A percentile compares a stretch with the other conserved stretches of the same genome.
phyloP scores from a whole-genome alignment of 2,329 filamentous ascomycete genomes.

The Cryphonectria carpinicola region DNA sequence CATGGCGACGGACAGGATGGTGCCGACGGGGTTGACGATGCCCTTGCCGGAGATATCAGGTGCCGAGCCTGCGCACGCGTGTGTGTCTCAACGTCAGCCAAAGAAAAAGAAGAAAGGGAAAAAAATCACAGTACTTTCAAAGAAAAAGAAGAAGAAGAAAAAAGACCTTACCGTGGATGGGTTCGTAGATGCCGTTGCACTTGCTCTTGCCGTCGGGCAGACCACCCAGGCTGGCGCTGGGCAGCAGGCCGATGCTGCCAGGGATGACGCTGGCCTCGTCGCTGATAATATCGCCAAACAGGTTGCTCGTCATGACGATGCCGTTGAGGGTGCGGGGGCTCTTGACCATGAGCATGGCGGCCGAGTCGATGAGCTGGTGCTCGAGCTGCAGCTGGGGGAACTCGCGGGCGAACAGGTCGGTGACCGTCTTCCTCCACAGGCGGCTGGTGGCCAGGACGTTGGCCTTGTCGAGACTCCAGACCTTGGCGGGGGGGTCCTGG shows the following conservation, averaged over 20 bases:
- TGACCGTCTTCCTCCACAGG: constrained; percentile 86
- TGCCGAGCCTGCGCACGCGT: constrained; percentile 66
- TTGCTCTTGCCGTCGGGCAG: constrained; percentile 82
- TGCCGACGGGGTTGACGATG: constrained; percentile 90
- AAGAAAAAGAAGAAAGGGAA: background rate
- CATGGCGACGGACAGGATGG: constrained; percentile 91
- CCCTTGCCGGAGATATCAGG: constrained; percentile 92
- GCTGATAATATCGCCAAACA: constrained; percentile 95
- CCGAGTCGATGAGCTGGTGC: constrained; percentile 92
- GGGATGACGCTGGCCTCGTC: constrained; percentile 96
- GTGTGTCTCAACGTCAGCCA: background rate
- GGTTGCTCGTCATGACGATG: constrained; percentile 87
- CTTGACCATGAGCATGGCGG: constrained; percentile 98
- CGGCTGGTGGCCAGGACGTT: constrained; percentile 91
- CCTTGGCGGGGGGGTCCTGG: constrained; percentile 73
- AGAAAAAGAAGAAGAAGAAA: background rate
- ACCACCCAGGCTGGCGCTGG: constrained; percentile 83
- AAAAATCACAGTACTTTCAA: background rate
- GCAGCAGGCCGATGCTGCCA: constrained; percentile 84
- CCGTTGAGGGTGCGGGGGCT: constrained; percentile 87
- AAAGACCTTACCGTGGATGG: constrained; percentile 78
- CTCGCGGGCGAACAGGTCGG: constrained; percentile 82
- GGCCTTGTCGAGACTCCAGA: constrained; percentile 92
- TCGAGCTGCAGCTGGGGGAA: constrained; percentile 84
- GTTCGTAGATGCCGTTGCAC: constrained; percentile 96